These are phyloP conservation scores for Senna siamea DNA, from an alignment of 306 rosid genomes.

Conservation along the genomic window DNA sequence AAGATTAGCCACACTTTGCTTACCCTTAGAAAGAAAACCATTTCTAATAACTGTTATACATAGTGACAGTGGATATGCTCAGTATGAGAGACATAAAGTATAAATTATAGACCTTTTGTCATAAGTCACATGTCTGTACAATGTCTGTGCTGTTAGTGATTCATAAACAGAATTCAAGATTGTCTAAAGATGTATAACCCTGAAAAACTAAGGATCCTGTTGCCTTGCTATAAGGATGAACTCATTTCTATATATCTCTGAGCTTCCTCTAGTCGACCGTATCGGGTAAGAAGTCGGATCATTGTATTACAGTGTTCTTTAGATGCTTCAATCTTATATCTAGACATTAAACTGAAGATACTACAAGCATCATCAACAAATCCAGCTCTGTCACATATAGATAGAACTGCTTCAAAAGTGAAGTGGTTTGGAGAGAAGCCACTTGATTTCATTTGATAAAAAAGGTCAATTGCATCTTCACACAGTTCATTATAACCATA, in stretches of 20 bases:
- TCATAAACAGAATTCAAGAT: slow-evolving; percentile 3
- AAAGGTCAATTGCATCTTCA: slow-evolving; percentile 61
- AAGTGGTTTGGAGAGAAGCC: slow-evolving; percentile 61
- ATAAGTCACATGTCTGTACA: slow-evolving; percentile 26
- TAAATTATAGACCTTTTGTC: background rate
- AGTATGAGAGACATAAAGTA: slow-evolving; percentile 9
- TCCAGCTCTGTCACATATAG: slow-evolving; percentile 71
- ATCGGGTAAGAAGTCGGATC: slow-evolving; percentile 59
- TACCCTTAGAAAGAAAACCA: background rate
- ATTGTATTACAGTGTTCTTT: slow-evolving; percentile 57
- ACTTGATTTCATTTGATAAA: slow-evolving; percentile 53
- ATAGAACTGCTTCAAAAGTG: slow-evolving; percentile 68
- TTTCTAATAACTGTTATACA: too few relatives aligned
- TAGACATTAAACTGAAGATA: slow-evolving; percentile 63
- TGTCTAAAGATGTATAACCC: slow-evolving; percentile 23
- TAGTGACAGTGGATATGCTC: background rate
- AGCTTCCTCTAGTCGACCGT: slow-evolving; percentile 66
- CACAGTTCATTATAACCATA: slow-evolving; percentile 55
- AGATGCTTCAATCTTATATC: slow-evolving; percentile 56
- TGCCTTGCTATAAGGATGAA: slow-evolving; percentile 43
- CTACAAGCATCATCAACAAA: slow-evolving; percentile 62
- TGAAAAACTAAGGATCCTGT: slow-evolving; percentile 18
- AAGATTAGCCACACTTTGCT: background rate
- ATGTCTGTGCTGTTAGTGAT: background rate
- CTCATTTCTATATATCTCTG: slow-evolving; percentile 54